These are phyloP conservation scores for Ottelia alismoides DNA, from an alignment of 106 monocot species.

Conservation along the genomic window DNA sequence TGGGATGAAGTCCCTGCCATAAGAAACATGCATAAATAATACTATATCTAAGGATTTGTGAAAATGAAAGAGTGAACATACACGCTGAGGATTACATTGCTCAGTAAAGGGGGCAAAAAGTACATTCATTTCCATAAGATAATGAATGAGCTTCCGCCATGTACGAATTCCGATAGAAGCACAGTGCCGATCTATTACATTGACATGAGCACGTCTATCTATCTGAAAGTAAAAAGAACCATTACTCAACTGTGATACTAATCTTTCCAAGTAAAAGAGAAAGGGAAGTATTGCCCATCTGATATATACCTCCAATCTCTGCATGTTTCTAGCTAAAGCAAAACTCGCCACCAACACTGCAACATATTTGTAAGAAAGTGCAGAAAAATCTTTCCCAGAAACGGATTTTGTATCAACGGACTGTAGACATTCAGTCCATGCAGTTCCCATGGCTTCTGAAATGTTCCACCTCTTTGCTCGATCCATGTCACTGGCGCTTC, in stretches of 20 bases:
- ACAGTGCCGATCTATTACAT: constrained; percentile 40
- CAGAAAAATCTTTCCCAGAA: constrained; percentile 70
- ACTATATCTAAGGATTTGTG: too few species aligned
- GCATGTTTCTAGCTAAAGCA: constrained; percentile 85
- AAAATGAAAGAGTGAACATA: too few species aligned
- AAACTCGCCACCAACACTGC: constrained; percentile 79
- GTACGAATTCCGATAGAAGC: constrained; percentile 39
- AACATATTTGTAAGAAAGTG: constrained; percentile 74
- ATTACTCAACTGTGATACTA: background rate
- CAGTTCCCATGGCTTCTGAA: constrained; percentile 81
- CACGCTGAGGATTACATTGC: constrained; percentile 37
- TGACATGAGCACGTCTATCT: constrained; percentile 62
- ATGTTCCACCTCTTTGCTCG: constrained; percentile 93
- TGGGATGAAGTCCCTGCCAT: too few species aligned
- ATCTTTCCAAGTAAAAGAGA: background rate
- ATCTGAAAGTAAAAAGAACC: constrained; percentile 36
- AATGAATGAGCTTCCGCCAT: constrained; percentile 83
- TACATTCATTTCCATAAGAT: constrained; percentile 56
- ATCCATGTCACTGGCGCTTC: constrained; percentile 55
- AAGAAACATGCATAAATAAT: too few species aligned
- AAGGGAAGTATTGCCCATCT: background rate
- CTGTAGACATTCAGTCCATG: constrained; percentile 87
- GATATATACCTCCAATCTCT: constrained; percentile 79
- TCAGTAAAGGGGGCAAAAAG: constrained; percentile 69
- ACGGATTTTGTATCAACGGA: constrained; percentile 49